phyloP scores from a whole-genome alignment of 2,329 filamentous ascomycete species.

The Keithomyces neogunnii region DNA sequence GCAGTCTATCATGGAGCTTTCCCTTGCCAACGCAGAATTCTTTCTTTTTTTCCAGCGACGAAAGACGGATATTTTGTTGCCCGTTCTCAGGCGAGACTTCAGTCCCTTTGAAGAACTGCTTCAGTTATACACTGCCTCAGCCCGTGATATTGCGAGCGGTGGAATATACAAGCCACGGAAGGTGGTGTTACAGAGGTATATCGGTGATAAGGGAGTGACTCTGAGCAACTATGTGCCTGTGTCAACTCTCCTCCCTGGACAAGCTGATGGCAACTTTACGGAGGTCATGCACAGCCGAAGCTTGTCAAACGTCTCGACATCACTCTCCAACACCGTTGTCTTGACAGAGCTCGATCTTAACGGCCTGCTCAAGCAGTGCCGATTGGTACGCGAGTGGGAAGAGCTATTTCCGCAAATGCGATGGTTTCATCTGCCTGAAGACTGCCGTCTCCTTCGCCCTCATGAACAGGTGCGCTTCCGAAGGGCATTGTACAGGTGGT shows the following conservation, averaged over 20 bases:
- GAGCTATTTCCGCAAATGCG: constrained; percentile 32
- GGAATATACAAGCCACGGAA: constrained; percentile 29
- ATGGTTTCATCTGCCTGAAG: constrained; percentile 37
- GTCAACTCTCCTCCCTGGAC: background rate
- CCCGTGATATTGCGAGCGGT: constrained; percentile 24
- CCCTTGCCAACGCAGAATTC: constrained; percentile 27
- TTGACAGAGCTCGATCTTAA: constrained; percentile 25
- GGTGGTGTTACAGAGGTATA: constrained; percentile 29
- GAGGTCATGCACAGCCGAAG: constrained; percentile 10
- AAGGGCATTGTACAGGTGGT: constrained; percentile 44
- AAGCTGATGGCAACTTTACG: constrained; percentile 10
- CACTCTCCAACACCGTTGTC: constrained; percentile 12
- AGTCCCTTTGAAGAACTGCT: constrained; percentile 37
- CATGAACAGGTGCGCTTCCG: constrained; percentile 39
- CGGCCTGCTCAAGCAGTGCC: constrained; percentile 25
- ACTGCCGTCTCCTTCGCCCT: constrained; percentile 33
- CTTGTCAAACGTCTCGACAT: background rate
- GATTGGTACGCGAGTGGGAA: constrained; percentile 30
- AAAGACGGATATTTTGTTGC: constrained; percentile 32
- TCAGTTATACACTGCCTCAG: constrained; percentile 35
- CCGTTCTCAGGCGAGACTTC: constrained; percentile 32
- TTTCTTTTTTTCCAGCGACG: constrained; percentile 31
- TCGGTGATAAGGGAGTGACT: constrained; percentile 21
- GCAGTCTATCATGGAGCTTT: constrained; percentile 29
- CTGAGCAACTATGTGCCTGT: constrained; percentile 7